Conservation (phyloP, 345 rosid genomes). For the Rhodamnia argentea region DNA sequence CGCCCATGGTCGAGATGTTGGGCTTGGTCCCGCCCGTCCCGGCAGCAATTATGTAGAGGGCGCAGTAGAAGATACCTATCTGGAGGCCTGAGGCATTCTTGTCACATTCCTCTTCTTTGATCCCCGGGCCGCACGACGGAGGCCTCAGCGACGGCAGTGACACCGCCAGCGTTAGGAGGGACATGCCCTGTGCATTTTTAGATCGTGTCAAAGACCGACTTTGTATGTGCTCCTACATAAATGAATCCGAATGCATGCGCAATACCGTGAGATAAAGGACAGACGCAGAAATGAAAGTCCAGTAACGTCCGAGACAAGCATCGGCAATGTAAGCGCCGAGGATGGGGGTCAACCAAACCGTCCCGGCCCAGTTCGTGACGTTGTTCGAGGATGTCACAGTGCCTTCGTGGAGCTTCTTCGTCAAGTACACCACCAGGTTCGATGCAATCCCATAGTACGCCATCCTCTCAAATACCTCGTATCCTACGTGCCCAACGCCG, state of each 20-base stretch:
- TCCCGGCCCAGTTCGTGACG: slow-evolving; percentile 58
- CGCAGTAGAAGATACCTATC: slow-evolving; percentile 29
- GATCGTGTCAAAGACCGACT: not conserved
- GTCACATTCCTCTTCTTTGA: slow-evolving; percentile 17
- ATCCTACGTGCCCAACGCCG: slow-evolving; percentile 11
- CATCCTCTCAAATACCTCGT: slow-evolving; percentile 66
- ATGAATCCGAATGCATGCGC: not conserved
- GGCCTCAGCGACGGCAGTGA: slow-evolving; percentile 35
- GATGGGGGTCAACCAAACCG: slow-evolving; percentile 49
- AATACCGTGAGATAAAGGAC: slow-evolving; percentile 31
- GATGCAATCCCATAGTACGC: slow-evolving; percentile 57
- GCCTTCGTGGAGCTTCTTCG: slow-evolving; percentile 41
- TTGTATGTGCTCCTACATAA: not conserved
- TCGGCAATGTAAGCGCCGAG: slow-evolving; percentile 58
- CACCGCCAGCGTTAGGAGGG: slow-evolving; percentile 36
- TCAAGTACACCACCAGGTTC: slow-evolving; percentile 43
- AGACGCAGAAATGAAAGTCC: slow-evolving; percentile 42
- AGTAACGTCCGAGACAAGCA: slow-evolving; percentile 46
- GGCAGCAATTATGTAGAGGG: slow-evolving; percentile 27
- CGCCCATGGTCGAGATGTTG: slow-evolving; percentile 62
- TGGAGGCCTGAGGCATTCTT: slow-evolving; percentile 21
- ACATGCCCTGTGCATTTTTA: slow-evolving; percentile 39
- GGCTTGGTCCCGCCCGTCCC: slow-evolving; percentile 66
- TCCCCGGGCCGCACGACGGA: slow-evolving; percentile 24
- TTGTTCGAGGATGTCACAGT: slow-evolving; percentile 51